Percentiles rank a stretch among this genome's conserved stretches.
These are phyloP conservation scores for Citrus hindsii DNA, from an alignment of 345 rosid species.

Conservation along the genomic window DNA sequence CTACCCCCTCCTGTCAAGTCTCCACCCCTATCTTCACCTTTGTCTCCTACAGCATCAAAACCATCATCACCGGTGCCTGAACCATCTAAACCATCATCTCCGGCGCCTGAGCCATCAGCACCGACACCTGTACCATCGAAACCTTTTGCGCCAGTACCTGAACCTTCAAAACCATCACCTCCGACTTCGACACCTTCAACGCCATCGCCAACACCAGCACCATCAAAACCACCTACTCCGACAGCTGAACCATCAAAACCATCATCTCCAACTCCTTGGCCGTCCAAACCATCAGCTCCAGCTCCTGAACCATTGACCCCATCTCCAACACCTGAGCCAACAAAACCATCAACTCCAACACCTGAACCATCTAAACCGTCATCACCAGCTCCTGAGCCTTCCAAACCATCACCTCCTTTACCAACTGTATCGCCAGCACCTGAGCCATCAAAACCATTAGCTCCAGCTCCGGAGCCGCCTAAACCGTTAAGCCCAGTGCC, in stretches of 20 bases:
- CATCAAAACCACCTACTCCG: background rate
- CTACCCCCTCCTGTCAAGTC: background rate
- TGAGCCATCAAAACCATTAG: background rate
- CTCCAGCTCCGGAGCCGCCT: background rate
- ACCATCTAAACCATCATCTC: background rate
- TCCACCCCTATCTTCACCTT: background rate
- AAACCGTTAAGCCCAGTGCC: background rate
- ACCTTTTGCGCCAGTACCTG: background rate
- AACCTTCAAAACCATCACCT: background rate
- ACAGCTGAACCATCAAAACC: background rate
- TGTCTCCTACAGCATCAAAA: background rate
- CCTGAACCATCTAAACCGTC: background rate
- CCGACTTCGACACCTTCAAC: background rate
- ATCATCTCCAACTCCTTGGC: background rate
- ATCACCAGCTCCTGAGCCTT: background rate
- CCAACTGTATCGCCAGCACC: background rate
- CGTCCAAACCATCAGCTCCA: background rate
- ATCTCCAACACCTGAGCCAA: background rate
- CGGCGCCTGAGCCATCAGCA: background rate
- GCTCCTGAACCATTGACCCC: background rate
- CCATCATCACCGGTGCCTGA: constrained; percentile 1
- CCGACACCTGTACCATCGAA: background rate
- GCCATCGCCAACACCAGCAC: background rate
- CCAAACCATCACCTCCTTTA: background rate
- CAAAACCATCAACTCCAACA: background rate